Conservation (phyloP, 2,329 filamentous ascomycete genomes). For the Dactylellina drechsleri region DNA sequence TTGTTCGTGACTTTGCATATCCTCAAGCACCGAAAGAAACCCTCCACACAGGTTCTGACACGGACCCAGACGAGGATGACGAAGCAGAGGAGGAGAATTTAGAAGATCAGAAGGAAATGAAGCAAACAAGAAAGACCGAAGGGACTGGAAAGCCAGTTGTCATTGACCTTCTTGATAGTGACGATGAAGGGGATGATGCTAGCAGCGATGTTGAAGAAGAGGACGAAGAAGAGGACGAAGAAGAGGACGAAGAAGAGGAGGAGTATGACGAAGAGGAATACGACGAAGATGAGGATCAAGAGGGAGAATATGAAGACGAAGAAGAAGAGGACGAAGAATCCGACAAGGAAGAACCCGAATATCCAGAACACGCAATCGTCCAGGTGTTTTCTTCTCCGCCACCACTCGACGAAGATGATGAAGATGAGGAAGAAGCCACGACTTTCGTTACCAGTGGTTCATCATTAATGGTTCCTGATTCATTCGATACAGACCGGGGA, state of each 20-base stretch:
- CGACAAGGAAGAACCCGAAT: background rate
- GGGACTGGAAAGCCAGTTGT: conserved; percentile 14
- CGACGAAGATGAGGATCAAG: conserved; percentile 19
- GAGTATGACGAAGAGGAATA: conserved; percentile 5
- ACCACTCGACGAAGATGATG: conserved; percentile 11
- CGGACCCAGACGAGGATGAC: conserved; percentile 37
- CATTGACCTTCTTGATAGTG: conserved; percentile 38
- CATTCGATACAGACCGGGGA: conserved; percentile 7
- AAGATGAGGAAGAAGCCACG: background rate
- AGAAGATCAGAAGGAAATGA: conserved; percentile 1
- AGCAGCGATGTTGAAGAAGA: conserved; percentile 24
- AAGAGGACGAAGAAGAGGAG: conserved; percentile 11
- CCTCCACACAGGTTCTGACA: conserved; percentile 38
- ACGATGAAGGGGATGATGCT: conserved; percentile 19
- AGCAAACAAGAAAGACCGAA: conserved; percentile 1
- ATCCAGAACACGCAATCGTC: conserved; percentile 10
- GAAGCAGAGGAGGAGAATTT: conserved; percentile 14
- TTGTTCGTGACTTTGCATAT: conserved; percentile 49
- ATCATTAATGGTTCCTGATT: conserved; percentile 15
- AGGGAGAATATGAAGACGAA: conserved; percentile 16
- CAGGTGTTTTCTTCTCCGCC: conserved; percentile 35
- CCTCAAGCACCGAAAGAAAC: conserved; percentile 5
- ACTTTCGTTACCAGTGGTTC: conserved; percentile 10
- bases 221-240: background rate
- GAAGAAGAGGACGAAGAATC: conserved; percentile 3